Base-by-base conservation (phyloP, 345 rosid species). In the Eutrema yunnanense region DNA sequence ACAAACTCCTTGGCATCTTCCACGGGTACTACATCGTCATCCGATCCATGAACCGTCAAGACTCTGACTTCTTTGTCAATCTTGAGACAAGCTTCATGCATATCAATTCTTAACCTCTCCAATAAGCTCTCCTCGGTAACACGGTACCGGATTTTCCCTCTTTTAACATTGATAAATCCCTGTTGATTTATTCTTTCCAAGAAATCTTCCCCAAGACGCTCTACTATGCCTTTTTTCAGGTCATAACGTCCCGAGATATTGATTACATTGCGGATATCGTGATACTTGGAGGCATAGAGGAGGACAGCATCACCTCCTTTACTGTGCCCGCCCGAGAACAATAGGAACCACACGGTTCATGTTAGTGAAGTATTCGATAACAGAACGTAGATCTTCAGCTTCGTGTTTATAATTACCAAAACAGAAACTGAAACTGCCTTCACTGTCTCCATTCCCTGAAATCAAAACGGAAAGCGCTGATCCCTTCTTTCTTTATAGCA, bases 41-140 rank as follows among this genome's bases (percentile, higher is more conserved):
- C 78, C 43, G 86, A 62, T 77, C 92, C 96, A 38, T 89, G 96
- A 58, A 89, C 80, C 14, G 89, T 87, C 86, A 86, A 69, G 42
- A 87, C 86, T 90, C 89, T 86, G 96, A 90, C 84, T 37, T 78
- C 84, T 71, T 67, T 78, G 52, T 68, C 82, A 53, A 88, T 84
- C 59, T 72, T 58, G 69, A 84, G n/a, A n/a, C n/a, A n/a, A n/a
- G n/a, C n/a, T n/a, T n/a, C n/a, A n/a, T 71, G 85, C 76, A 80
- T 82, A 78, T 90, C 81, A 44, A 80, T 86, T 48, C 62, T 47
- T 47, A 47, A 16, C 9, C 26, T 6, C 27, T 47, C 27, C 26
- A 47, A 14, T 5, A 47, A 6, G 13, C 51, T 7, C 26, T 46
- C 50, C 8, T 46, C 16, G 8, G 22, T 46, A n/a, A 46, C 22